A percentile compares a stretch with the other conserved stretches of the same genome.
Evolutionary conservation across 129 eudicot genomes (phyloP).

Genomic region (Apium graveolens): DNA sequence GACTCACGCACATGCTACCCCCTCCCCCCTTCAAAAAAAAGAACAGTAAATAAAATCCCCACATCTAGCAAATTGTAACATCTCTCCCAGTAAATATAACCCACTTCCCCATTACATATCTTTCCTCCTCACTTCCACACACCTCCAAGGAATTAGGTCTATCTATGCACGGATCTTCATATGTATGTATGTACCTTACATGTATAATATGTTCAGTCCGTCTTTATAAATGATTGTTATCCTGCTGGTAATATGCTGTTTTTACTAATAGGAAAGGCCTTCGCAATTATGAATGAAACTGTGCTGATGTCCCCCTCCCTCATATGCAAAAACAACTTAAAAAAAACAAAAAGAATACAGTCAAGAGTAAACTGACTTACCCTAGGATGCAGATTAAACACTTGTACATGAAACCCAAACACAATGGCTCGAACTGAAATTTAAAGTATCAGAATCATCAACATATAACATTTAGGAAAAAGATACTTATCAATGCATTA

Average conservation of each 20-base stretch:
- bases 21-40: too few species aligned
- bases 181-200: neutral
- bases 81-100: neutral
- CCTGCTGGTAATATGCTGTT: neutral
- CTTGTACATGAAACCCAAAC: constrained; percentile 31
- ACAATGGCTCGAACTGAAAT: constrained; percentile 27
- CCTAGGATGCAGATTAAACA: constrained; percentile 24
- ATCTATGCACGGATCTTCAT: neutral
- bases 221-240: neutral
- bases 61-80: neutral
- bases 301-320: neutral
- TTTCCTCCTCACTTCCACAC: neutral
- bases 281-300: neutral
- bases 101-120: neutral
- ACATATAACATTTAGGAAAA: neutral
- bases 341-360: neutral
- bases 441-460: neutral
- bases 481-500: neutral
- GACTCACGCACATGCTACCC: neutral
- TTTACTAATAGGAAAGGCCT: neutral
- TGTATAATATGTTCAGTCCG: neutral
- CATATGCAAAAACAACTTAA: neutral
- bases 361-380: constrained; percentile 8
- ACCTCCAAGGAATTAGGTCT: neutral
- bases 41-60: neutral